Evolutionary conservation across 2,329 filamentous ascomycete genomes (phyloP), one percentile per base, ranked within the genome.

Genomic region (Zopfia rhizophila): DNA sequence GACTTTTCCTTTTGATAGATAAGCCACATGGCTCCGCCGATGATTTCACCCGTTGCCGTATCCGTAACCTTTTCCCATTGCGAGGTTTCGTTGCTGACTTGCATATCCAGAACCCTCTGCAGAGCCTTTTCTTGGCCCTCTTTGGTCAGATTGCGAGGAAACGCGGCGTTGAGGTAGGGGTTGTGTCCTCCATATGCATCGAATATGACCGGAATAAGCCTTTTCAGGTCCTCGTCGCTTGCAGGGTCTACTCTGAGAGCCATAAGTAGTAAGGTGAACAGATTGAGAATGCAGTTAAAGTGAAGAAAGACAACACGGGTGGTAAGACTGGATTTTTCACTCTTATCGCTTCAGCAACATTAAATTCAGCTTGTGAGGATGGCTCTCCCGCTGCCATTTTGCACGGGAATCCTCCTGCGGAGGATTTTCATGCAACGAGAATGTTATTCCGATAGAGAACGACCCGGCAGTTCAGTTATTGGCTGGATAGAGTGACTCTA

Each of bases 1-100:
- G 47, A 43, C 23, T 51, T 51, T 11, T 35, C 13, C 14, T 47
- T 38, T 21, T 31, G 17, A 16, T 17, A 19, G 19, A 51, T 30
- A 5, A 30, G 7, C 47, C 47, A 51, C 24, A 31, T 22, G n/a
- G 47, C 29, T 7, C 25, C 47, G 7, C 47, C 47, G 23, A 51
- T 28, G 16, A 51, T 51, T 21, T 51, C 30, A n/a, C 43, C 42
- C 18, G 43, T 47, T 6, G 19, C 35, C 6, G 47, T 47, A 21
- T 51, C 47, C 7, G 33, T 47, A 11, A 42, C 35, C 38, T 51
- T 51, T 16, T 5, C 8, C 47, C 43, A 51, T 18, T 30, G 12
- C 12, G 24, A 11, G 30, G 27, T 39, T 18, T n/a, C 11, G 19
- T 28, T 18, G 4, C 27, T 14, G 7, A 22, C 12, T 16, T 36